Percentiles rank a stretch among this genome's conserved stretches.
These are phyloP conservation scores for Chimonanthus praecox DNA, from an alignment of 164 flowering plant genomes.

Conservation along the genomic window DNA sequence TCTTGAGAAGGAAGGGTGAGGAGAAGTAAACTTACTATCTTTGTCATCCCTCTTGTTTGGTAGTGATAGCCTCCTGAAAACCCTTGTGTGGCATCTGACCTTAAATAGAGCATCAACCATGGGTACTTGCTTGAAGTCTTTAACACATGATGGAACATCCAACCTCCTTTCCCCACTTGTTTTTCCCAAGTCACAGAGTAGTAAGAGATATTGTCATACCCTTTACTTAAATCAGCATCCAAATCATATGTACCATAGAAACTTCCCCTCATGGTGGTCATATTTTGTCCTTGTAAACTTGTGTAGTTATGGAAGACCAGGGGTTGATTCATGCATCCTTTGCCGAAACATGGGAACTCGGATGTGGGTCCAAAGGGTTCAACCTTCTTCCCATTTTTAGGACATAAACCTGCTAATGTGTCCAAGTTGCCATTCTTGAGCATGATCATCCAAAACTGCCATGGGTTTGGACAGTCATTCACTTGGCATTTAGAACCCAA, in stretches of 20 bases:
- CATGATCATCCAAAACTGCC: slow-evolving; percentile 84
- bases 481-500: slow-evolving; percentile 51
- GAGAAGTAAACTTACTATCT: slow-evolving; percentile 34
- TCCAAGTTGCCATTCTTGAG: slow-evolving; percentile 69
- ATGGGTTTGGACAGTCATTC: slow-evolving; percentile 41
- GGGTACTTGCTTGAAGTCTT: slow-evolving; percentile 61
- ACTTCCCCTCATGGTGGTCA: slow-evolving; percentile 33
- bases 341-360: slow-evolving; percentile 59
- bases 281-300: slow-evolving; percentile 21
- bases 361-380: slow-evolving; percentile 33
- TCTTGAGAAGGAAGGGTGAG: too few relatives aligned
- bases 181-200: slow-evolving; percentile 57
- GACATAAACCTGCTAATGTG: slow-evolving; percentile 43
- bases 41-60: slow-evolving; percentile 23
- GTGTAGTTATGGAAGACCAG: slow-evolving; percentile 46
- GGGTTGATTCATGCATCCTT: slow-evolving; percentile 78
- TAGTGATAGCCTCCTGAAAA: slow-evolving; percentile 61
- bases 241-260: slow-evolving; percentile 62
- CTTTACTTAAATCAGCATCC: slow-evolving; percentile 25
- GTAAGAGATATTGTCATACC: slow-evolving; percentile 30
- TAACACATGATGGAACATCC: slow-evolving; percentile 52
- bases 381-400: slow-evolving; percentile 41
- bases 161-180: slow-evolving; percentile 49
- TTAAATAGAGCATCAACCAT: slow-evolving; percentile 70
- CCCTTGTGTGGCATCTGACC: slow-evolving; percentile 61